Conservation (phyloP, 2,329 filamentous ascomycete species). For the Aspergillus latus region DNA sequence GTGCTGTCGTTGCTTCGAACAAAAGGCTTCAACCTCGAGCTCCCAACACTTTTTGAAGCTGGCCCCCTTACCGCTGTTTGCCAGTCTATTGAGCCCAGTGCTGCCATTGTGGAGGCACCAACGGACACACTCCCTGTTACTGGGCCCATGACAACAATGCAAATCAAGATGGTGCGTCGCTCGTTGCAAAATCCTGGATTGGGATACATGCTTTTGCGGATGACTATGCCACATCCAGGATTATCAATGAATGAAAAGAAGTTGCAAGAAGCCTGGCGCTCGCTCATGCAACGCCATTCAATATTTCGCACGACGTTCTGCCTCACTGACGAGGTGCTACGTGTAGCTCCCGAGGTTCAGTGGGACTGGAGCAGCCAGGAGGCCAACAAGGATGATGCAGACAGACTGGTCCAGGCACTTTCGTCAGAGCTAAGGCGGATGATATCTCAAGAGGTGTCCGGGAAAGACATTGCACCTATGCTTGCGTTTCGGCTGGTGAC, state of each 20-base stretch:
- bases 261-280: background rate
- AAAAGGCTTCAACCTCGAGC: background rate
- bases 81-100: background rate
- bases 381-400: background rate
- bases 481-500: background rate
- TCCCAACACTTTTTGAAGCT: background rate
- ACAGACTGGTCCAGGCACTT: background rate
- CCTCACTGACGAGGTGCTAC: background rate
- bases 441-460: background rate
- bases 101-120: background rate
- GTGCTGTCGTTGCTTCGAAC: constrained; percentile 1
- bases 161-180: background rate
- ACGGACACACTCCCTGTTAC: background rate
- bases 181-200: background rate
- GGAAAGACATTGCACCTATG: background rate
- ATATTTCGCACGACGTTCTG: background rate
- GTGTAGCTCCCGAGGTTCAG: background rate
- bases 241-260: background rate
- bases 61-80: background rate
- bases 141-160: background rate
- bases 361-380: background rate
- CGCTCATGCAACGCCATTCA: background rate
- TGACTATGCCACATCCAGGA: background rate
- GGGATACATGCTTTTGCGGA: background rate
- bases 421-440: background rate